These are phyloP conservation scores for Pulveroboletus sp. DNA, from an alignment of 768 basidiomycete genomes.

Conservation along the genomic window DNA sequence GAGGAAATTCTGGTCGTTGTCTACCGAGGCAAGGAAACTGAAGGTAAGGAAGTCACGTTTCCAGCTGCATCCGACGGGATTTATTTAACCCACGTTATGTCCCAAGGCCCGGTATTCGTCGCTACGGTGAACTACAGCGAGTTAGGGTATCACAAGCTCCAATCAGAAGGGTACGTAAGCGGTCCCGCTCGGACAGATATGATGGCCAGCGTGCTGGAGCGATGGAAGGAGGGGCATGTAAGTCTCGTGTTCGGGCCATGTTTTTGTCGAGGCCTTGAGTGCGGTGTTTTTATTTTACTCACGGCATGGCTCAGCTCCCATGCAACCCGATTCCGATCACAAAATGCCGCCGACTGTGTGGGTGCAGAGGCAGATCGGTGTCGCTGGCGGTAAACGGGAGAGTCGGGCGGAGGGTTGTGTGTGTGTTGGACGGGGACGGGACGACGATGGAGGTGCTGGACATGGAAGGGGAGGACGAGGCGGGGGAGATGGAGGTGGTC, in stretches of 20 bases:
- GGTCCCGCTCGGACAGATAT: slow-evolving; percentile 58
- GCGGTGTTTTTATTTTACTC: slow-evolving; percentile 31
- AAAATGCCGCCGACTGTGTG: slow-evolving; percentile 51
- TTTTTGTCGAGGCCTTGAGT: slow-evolving; percentile 25
- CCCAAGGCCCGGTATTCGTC: slow-evolving; percentile 49
- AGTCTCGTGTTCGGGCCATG: slow-evolving; percentile 34
- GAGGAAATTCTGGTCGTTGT: slow-evolving; percentile 63
- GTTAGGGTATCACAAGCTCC: slow-evolving; percentile 54
- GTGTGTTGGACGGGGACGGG: slow-evolving; percentile 64
- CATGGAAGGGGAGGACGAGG: slow-evolving; percentile 56
- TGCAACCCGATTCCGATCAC: slow-evolving; percentile 48
- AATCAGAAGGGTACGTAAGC: slow-evolving; percentile 47
- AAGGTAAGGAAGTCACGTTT: slow-evolving; percentile 40
- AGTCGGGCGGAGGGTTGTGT: slow-evolving; percentile 67
- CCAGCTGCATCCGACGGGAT: slow-evolving; percentile 10
- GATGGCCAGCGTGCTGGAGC: slow-evolving; percentile 51
- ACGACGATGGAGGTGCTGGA: slow-evolving; percentile 67
- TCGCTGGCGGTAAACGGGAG: slow-evolving; percentile 72
- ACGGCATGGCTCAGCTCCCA: slow-evolving; percentile 41
- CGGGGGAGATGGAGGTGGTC: slow-evolving; percentile 18
- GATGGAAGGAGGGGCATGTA: slow-evolving; percentile 63
- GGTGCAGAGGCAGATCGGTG: slow-evolving; percentile 48
- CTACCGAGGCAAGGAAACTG: slow-evolving; percentile 44
- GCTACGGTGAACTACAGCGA: slow-evolving; percentile 60
- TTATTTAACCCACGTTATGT: slow-evolving; percentile 32